Evolutionary conservation across 257 asterid species (phyloP).

Genomic region (Solanum chiquidenum): DNA sequence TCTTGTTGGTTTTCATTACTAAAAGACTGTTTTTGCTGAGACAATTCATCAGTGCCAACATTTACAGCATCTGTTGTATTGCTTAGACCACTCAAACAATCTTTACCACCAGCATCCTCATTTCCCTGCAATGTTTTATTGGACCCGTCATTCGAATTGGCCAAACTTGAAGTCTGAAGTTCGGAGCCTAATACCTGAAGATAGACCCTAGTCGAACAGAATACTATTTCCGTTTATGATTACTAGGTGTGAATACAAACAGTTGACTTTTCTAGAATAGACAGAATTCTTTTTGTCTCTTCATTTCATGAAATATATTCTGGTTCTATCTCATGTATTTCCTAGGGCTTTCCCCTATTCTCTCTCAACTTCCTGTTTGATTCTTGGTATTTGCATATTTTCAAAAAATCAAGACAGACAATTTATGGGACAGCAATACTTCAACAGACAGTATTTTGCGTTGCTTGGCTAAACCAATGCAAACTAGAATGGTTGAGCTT

Average conservation of each 20-base stretch:
- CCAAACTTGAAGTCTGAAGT: not conserved
- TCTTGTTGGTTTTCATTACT: constrained; percentile 5
- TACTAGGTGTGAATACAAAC: not conserved
- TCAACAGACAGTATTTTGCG: not conserved
- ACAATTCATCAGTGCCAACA: constrained; percentile 6
- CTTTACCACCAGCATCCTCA: constrained; percentile 1
- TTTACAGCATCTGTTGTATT: constrained; percentile 1
- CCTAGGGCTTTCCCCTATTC: not conserved
- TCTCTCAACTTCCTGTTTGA: not conserved
- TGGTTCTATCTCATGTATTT: not conserved
- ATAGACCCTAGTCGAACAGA: not conserved
- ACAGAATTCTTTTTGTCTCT: not conserved
- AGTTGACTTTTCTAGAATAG: not conserved
- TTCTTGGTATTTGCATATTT: not conserved
- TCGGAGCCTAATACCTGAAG: not conserved
- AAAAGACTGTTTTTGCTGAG: constrained; percentile 1
- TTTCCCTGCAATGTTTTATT: constrained; percentile 13
- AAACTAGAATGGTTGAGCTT: not conserved
- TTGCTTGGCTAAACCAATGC: not conserved
- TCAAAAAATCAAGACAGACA: not conserved
- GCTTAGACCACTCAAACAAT: not conserved
- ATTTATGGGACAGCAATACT: not conserved
- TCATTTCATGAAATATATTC: not conserved
- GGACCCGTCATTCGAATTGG: not conserved
- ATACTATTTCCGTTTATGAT: not conserved